Percentiles rank a stretch among this genome's conserved stretches.
These are phyloP conservation scores for Ophiostoma angusticollis DNA, from an alignment of 2,329 filamentous ascomycete genomes.

Conservation along the genomic window DNA sequence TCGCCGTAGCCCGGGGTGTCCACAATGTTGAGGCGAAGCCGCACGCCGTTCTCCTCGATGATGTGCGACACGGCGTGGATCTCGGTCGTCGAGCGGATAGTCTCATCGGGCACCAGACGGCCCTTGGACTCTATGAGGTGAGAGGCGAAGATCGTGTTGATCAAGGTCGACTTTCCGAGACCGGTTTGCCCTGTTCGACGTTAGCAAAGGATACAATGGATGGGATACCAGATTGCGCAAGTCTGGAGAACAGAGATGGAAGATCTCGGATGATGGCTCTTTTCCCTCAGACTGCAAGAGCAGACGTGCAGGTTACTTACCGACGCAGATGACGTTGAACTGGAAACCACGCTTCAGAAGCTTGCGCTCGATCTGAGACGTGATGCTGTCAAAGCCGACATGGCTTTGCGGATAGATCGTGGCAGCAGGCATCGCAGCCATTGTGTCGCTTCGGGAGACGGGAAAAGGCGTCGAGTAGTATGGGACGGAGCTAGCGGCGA, in stretches of 20 bases:
- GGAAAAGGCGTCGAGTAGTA: not conserved
- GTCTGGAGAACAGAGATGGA: not conserved
- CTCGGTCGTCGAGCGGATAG: conserved; percentile 89
- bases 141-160: conserved; percentile 99
- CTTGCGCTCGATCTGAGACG: conserved; percentile 98
- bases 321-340: conserved; percentile 94
- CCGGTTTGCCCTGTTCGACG: conserved; percentile 72
- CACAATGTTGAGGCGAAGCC: conserved; percentile 94
- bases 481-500: conserved; percentile 1
- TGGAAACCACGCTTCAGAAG: conserved; percentile 98
- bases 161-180: conserved; percentile 94
- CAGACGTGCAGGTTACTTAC: conserved; percentile 43
- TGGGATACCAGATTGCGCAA: not conserved
- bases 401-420: conserved; percentile 87
- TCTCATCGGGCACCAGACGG: conserved; percentile 81
- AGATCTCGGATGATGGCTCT: not conserved
- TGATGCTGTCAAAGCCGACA: conserved; percentile 99
- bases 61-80: conserved; percentile 97
- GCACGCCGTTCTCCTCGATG: conserved; percentile 98
- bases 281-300: not conserved
- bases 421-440: conserved; percentile 52
- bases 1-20: conserved; percentile 98
- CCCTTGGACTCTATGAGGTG: conserved; percentile 99
- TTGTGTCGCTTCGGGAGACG: conserved; percentile 21
- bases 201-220: conserved; percentile 5